Evolutionary conservation across 1,139 yeast genomes (phyloP), one percentile per base, ranked within the genome.

Genomic region (Suhomyces terraborum): DNA sequence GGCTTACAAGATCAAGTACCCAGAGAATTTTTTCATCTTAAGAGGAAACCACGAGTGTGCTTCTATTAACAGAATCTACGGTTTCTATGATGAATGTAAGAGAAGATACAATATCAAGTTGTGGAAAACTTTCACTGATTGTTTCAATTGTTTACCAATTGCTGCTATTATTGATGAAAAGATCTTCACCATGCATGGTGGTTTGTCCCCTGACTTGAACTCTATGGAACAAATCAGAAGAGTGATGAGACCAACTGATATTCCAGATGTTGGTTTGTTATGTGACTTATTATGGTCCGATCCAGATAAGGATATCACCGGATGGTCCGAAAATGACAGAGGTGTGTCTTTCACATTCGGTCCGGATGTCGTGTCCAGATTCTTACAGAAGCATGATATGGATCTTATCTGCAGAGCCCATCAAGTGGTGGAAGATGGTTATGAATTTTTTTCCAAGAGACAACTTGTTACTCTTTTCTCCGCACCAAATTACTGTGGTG

Each of bases 11-110:
- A 93, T 91, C 67, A 93, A 91, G 73, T 91, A 91, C 64, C 98
- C 98, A 34, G 98, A 93, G 66, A 93, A 93, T 71, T 91, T 93
- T 64, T 93, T 93, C 72, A 86, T 88, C 58, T 75, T 88, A 53
- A 82, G 98, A 73, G 98, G 98, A 52, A 91, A 91, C 66, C 98
- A 91, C 73, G 98, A 93, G 69, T 88, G 96, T 73, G 98, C 98
- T 35, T 86, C 95, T 36, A 91, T 93, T 62, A 93, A 89, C 69
- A 84, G 97, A 73, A 89, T 93, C 64, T 93, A 93, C 66, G 98
- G 98, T 35, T 91, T 91, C 65, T 91, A 91, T 67, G 98, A 91
- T 67, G 98, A 91, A 70, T 93, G 98, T 70, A 84, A 93, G 69
- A 85, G 98, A 75, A 85, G 98, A 66, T 91, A 88, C 73, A 89